Percentiles rank a stretch among this genome's conserved stretches.
Conservation (phyloP, 805 yeast species). For the Myxozyma monticola region DNA sequence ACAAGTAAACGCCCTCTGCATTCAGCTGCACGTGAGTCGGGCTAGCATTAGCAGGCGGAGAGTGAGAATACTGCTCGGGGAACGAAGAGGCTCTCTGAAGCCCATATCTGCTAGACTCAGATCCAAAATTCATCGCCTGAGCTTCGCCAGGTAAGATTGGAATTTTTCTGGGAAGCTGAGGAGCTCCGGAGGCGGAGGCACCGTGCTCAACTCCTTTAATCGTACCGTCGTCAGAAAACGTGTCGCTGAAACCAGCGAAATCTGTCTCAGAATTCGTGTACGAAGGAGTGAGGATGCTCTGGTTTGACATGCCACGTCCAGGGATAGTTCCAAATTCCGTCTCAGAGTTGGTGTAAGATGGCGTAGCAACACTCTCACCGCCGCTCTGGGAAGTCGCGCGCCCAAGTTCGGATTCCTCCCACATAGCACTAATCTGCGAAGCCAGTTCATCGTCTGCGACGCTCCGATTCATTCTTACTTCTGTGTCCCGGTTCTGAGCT, state of each 20-base stretch:
- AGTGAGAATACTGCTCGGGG: neutral
- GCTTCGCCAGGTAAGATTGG: slow-evolving; percentile 1
- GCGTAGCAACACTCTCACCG: slow-evolving; percentile 12
- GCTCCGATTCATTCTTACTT: neutral
- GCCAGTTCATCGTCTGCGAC: slow-evolving; percentile 1
- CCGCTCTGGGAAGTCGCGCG: slow-evolving; percentile 8
- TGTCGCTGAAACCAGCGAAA: neutral
- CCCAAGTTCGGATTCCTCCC: slow-evolving; percentile 7
- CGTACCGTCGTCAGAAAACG: slow-evolving; percentile 5
- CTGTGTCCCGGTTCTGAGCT: neutral
- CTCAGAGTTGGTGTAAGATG: slow-evolving; percentile 4
- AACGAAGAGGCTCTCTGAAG: neutral
- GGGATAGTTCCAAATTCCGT: neutral
- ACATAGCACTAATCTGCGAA: slow-evolving; percentile 12
- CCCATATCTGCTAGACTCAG: neutral
- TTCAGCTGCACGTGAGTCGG: too few species aligned
- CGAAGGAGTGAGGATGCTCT: slow-evolving; percentile 11
- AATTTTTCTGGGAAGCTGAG: slow-evolving; percentile 8
- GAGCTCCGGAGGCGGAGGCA: neutral
- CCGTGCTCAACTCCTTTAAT: neutral
- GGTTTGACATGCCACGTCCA: too few species aligned
- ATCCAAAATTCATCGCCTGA: slow-evolving; percentile 4
- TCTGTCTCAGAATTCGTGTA: slow-evolving; percentile 4
- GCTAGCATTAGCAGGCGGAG: neutral
- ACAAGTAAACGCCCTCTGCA: too few species aligned